Conservation (phyloP, 1,284 basidiomycete species). For the Ceratobasidium sp. region DNA sequence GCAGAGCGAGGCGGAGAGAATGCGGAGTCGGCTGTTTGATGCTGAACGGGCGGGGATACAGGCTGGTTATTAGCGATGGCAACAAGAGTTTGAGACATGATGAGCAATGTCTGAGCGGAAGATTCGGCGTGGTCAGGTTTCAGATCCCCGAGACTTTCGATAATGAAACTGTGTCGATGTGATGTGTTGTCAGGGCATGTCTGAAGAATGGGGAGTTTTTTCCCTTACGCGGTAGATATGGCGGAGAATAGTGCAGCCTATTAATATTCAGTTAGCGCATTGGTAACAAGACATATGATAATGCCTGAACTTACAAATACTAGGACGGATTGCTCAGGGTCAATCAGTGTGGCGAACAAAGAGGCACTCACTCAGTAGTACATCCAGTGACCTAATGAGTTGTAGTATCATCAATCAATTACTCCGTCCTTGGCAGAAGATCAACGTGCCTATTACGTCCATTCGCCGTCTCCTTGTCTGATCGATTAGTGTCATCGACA, state of each 20-base stretch:
- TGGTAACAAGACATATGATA: too few relatives aligned
- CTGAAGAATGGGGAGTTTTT: background rate
- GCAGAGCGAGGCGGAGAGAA: background rate
- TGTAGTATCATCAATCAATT: too few relatives aligned
- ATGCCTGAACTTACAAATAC: background rate
- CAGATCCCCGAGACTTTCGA: slow-evolving; percentile 5
- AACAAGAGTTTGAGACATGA: background rate
- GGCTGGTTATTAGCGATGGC: background rate
- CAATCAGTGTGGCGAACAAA: background rate
- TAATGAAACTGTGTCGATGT: background rate
- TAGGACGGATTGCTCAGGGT: background rate
- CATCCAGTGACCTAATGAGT: slow-evolving; percentile 17
- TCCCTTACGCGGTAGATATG: background rate
- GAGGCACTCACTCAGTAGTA: background rate
- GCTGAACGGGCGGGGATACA: background rate
- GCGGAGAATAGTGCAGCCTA: slow-evolving; percentile 13
- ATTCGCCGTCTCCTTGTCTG: slow-evolving; percentile 5
- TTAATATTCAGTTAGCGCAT: background rate
- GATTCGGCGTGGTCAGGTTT: background rate
- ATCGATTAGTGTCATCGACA: background rate
- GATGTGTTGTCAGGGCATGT: background rate
- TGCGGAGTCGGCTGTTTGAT: background rate
- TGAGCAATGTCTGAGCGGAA: background rate
- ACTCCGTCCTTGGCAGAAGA: too few relatives aligned
- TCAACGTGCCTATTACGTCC: background rate